These are phyloP conservation scores for Sherardia arvensis DNA, from an alignment of 257 asterid genomes.

Conservation along the genomic window DNA sequence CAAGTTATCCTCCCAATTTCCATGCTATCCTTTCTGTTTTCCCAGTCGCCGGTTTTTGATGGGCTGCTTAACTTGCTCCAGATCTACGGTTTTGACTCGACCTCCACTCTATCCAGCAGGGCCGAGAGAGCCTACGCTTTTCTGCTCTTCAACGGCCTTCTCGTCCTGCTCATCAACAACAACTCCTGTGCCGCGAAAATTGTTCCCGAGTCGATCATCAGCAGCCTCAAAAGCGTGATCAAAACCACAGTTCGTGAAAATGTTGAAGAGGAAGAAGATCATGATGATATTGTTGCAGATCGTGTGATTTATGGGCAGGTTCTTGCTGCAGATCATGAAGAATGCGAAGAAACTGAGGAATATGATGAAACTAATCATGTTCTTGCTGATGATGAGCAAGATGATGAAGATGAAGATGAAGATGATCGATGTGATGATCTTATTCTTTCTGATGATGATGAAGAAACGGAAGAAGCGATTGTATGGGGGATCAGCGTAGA, in stretches of 20 bases:
- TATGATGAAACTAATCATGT: too few relatives aligned
- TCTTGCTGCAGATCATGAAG: too few relatives aligned
- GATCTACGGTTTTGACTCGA: neutral
- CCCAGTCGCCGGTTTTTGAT: neutral
- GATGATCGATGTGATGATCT: conserved; percentile 1
- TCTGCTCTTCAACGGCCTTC: neutral
- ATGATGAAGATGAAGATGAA: neutral
- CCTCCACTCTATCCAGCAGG: neutral
- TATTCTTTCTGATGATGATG: too few relatives aligned
- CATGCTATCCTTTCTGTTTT: neutral
- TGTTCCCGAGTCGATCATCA: too few relatives aligned
- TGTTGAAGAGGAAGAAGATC: neutral
- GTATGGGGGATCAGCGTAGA: conserved; percentile 22
- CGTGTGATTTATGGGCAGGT: neutral
- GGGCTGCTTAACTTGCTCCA: neutral
- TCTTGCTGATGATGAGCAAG: neutral
- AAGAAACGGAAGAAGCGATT: neutral
- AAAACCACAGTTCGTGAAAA: neutral
- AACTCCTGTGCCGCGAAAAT: neutral
- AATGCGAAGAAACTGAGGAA: too few relatives aligned
- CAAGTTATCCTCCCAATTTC: neutral
- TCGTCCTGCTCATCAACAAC: neutral
- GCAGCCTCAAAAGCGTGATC: neutral
- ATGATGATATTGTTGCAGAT: too few relatives aligned
- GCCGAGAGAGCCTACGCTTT: neutral